Evolutionary conservation across 2,329 filamentous ascomycete species (phyloP).

Genomic region (Beauveria australis): DNA sequence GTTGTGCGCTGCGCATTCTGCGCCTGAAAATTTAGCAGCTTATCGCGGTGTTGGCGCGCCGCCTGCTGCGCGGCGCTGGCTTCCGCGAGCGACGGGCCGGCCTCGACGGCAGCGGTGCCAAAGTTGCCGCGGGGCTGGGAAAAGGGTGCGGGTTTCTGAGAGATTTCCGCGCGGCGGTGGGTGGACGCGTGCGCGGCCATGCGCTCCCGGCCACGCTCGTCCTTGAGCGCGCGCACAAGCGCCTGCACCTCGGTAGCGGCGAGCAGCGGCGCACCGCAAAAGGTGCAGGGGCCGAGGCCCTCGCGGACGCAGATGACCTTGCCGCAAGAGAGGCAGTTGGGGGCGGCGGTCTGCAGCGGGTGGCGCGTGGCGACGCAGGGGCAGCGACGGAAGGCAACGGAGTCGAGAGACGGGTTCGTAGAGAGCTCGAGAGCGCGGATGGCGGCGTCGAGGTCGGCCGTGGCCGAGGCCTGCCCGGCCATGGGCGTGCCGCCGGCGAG

Average conservation of each 20-base stretch:
- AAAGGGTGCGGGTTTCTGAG: slow-evolving; percentile 53
- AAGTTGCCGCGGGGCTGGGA: slow-evolving; percentile 33
- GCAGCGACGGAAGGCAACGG: slow-evolving; percentile 55
- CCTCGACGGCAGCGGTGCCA: slow-evolving; percentile 17
- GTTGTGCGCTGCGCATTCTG: slow-evolving; percentile 79
- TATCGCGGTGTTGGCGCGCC: slow-evolving; percentile 73
- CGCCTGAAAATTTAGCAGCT: slow-evolving; percentile 71
- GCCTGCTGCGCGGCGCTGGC: slow-evolving; percentile 48
- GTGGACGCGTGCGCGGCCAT: slow-evolving; percentile 72
- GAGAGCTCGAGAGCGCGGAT: slow-evolving; percentile 86
- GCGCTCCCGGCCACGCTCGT: slow-evolving; percentile 79
- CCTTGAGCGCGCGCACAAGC: slow-evolving; percentile 76
- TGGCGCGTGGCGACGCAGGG: slow-evolving; percentile 84
- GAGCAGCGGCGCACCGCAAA: slow-evolving; percentile 70
- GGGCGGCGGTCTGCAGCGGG: slow-evolving; percentile 79
- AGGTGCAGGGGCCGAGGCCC: slow-evolving; percentile 88
- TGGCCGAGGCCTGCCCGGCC: slow-evolving; percentile 68
- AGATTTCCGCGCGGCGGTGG: slow-evolving; percentile 58
- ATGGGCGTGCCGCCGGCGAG: slow-evolving; percentile 73
- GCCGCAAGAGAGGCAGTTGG: slow-evolving; percentile 86
- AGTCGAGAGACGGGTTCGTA: slow-evolving; percentile 67
- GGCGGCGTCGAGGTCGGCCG: slow-evolving; percentile 67
- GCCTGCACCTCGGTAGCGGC: slow-evolving; percentile 65
- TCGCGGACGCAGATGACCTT: slow-evolving; percentile 95
- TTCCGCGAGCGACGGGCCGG: slow-evolving; percentile 35